Evolutionary conservation across 2,329 filamentous ascomycete genomes (phyloP).

Genomic region (Aspergillus sp.): DNA sequence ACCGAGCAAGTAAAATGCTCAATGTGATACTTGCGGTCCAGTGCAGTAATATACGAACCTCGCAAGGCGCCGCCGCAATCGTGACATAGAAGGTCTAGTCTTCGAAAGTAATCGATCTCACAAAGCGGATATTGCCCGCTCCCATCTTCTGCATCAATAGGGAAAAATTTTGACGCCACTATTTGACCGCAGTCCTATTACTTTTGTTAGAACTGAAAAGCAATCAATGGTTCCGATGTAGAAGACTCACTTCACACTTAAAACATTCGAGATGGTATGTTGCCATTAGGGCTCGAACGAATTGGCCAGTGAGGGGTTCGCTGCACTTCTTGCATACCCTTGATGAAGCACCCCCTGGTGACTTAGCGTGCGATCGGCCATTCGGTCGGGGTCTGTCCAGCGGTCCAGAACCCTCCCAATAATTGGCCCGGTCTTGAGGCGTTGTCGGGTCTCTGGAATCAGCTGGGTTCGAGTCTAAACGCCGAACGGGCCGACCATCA

Average conservation of each 20-base stretch:
- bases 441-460: conserved; percentile 24
- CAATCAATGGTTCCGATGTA: background rate
- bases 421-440: conserved; percentile 28
- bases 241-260: conserved; percentile 77
- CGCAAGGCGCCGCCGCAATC: conserved; percentile 89
- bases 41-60: conserved; percentile 95
- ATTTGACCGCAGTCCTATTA: conserved; percentile 90
- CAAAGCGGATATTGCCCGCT: conserved; percentile 86
- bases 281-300: conserved; percentile 87
- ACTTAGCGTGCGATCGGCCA: conserved; percentile 37
- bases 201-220: conserved; percentile 20
- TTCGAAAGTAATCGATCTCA: conserved; percentile 95
- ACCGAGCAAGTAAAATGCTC: conserved; percentile 98
- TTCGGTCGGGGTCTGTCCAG: conserved; percentile 39
- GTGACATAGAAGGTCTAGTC: conserved; percentile 85
- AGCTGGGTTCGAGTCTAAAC: conserved; percentile 28
- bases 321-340: conserved; percentile 81
- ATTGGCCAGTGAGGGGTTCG: conserved; percentile 86
- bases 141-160: conserved; percentile 85
- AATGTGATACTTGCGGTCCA: conserved; percentile 98
- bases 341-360: conserved; percentile 34
- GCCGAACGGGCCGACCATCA: conserved; percentile 31
- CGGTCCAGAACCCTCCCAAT: conserved; percentile 33
- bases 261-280: conserved; percentile 98
- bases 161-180: conserved; percentile 98